phyloP scores from a whole-genome alignment of 441 rosid genomes.

The Gossypium trilobum region DNA sequence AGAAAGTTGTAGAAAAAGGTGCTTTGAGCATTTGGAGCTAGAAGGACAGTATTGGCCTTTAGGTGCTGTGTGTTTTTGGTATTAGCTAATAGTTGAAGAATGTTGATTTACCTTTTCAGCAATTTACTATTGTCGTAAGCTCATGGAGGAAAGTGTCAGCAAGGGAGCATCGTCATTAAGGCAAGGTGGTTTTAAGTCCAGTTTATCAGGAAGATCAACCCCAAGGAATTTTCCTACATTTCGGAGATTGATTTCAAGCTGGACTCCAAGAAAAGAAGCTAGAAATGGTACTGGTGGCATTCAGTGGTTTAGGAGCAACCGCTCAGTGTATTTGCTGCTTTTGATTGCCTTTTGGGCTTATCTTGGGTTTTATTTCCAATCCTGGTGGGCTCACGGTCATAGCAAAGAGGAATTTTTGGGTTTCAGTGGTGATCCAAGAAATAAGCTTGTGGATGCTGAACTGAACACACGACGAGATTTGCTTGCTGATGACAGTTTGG shows the following conservation, averaged over 20 bases:
- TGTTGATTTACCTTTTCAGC: conserved; percentile 14
- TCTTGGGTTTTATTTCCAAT: conserved; percentile 87
- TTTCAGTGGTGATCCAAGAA: conserved; percentile 45
- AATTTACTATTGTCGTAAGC: conserved; percentile 13
- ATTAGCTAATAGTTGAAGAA: not conserved
- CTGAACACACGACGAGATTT: conserved; percentile 35
- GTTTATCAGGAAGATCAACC: conserved; percentile 63
- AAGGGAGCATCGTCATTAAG: conserved; percentile 51
- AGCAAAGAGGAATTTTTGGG: conserved; percentile 58
- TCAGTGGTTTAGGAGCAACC: conserved; percentile 71
- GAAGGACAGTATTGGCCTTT: not conserved
- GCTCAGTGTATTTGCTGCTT: conserved; percentile 72
- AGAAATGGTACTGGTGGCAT: conserved; percentile 42
- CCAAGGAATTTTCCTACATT: conserved; percentile 62
- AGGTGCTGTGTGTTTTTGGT: conserved; percentile 7
- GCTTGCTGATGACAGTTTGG: conserved; percentile 42
- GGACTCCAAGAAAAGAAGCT: conserved; percentile 78
- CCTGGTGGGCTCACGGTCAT: conserved; percentile 90
- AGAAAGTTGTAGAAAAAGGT: conserved; percentile 1
- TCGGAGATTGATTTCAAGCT: conserved; percentile 51
- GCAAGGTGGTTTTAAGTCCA: conserved; percentile 50
- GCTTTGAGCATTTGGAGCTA: not conserved
- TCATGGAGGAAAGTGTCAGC: conserved; percentile 43
- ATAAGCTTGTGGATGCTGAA: conserved; percentile 27
- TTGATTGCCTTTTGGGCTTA: conserved; percentile 84